These are phyloP conservation scores for Mortierella sp. DNA, from an alignment of 371 early-diverging fungal genomes.

Conservation along the genomic window DNA sequence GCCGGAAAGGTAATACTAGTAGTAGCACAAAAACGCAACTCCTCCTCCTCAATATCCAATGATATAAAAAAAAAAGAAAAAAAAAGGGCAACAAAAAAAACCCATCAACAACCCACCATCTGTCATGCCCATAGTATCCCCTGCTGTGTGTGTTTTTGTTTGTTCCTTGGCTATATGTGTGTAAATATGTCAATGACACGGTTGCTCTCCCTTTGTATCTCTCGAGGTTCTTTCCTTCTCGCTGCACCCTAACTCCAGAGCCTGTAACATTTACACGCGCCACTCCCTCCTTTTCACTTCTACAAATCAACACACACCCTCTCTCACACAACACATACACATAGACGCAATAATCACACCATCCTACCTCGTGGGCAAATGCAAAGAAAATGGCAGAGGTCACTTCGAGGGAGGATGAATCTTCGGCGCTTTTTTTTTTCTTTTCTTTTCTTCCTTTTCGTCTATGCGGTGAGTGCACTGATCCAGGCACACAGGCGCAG, in stretches of 20 bases:
- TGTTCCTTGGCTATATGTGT: background rate
- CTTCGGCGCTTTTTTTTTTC: background rate
- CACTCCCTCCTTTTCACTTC: background rate
- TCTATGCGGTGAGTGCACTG: background rate
- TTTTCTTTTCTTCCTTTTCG: background rate
- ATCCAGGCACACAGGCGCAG: background rate
- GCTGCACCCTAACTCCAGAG: background rate
- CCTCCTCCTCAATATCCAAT: background rate
- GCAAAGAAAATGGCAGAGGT: background rate
- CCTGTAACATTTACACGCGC: slow-evolving; percentile 10
- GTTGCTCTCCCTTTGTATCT: background rate
- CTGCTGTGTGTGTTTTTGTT: background rate
- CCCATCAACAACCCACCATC: background rate
- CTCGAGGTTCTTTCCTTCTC: background rate
- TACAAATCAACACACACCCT: background rate
- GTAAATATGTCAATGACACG: background rate
- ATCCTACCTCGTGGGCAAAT: background rate
- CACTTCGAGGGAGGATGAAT: background rate
- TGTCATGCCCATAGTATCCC: background rate
- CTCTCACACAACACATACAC: background rate
- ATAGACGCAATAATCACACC: background rate
- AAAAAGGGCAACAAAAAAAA: background rate
- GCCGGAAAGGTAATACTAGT: background rate
- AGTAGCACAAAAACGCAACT: background rate
- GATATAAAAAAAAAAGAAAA: background rate